Conservation (phyloP, 345 rosid species). For the Populus alba region DNA sequence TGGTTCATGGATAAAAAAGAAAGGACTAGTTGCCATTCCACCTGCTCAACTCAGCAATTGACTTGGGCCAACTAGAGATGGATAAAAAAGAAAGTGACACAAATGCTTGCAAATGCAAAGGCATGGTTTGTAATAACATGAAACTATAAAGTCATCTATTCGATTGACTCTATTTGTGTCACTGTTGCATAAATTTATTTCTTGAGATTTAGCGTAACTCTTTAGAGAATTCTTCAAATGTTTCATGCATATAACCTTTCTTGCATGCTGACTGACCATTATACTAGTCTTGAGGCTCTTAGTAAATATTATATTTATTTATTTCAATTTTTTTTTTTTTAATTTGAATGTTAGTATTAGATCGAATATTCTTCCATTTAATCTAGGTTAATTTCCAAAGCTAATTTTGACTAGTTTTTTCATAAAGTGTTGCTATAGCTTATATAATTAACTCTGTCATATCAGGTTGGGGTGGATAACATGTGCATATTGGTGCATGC, state of each 20-base stretch:
- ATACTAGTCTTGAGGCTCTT: background rate
- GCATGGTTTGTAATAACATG: background rate
- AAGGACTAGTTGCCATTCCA: background rate
- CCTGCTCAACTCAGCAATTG: background rate
- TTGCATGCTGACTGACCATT: background rate
- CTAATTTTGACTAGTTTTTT: background rate
- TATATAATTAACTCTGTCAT: constrained; percentile 3
- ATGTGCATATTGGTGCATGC: constrained; percentile 97
- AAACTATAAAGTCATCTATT: background rate
- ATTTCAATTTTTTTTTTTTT: background rate
- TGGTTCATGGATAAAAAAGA: background rate
- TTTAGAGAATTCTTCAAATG: background rate
- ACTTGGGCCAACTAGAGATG: background rate
- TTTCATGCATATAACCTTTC: background rate
- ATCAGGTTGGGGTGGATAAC: constrained; percentile 96
- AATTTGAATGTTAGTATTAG: background rate
- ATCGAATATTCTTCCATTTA: background rate
- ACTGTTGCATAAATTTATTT: background rate
- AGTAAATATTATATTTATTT: background rate
- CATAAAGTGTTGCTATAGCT: constrained; percentile 6
- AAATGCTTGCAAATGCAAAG: background rate
- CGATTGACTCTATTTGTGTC: background rate
- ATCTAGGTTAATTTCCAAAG: background rate
- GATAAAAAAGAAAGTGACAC: background rate
- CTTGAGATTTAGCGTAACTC: background rate